Percentiles rank a stretch among this genome's conserved stretches.
phyloP scores from a whole-genome alignment of 1,139 yeast species.

The Zhuliangozyma blackwelliae region DNA sequence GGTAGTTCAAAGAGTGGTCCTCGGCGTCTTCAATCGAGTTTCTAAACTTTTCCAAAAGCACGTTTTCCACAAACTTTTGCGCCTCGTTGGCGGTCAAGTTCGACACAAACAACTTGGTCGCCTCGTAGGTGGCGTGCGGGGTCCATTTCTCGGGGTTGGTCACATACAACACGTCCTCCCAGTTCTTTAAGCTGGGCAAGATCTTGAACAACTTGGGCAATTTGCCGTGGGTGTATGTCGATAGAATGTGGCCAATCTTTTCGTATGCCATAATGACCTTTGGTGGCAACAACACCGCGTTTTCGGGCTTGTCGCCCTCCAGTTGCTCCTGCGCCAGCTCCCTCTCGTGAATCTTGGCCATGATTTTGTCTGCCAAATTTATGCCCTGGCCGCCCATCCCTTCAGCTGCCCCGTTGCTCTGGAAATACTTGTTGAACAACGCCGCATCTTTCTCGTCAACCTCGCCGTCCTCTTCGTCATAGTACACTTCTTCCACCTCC shows the following conservation, averaged over 20 bases:
- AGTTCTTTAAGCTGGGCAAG: constrained; percentile 83
- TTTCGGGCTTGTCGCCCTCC: constrained; percentile 24
- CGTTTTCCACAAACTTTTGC: constrained; percentile 72
- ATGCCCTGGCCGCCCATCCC: constrained; percentile 38
- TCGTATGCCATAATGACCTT: constrained; percentile 93
- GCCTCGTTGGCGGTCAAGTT: constrained; percentile 85
- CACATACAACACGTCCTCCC: constrained; percentile 93
- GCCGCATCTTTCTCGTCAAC: constrained; percentile 70
- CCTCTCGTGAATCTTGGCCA: constrained; percentile 82
- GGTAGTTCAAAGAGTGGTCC: constrained; percentile 73
- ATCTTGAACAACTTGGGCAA: constrained; percentile 93
- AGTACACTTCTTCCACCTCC: constrained; percentile 38
- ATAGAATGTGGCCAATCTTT: constrained; percentile 80
- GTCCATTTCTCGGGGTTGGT: constrained; percentile 94
- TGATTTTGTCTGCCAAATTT: constrained; percentile 85
- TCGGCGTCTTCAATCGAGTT: constrained; percentile 76
- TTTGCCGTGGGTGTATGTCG: constrained; percentile 94
- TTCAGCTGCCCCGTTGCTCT: constrained; percentile 20
- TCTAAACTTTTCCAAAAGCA: constrained; percentile 81
- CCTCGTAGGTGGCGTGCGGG: constrained; percentile 94
- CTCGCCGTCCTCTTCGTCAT: constrained; percentile 53
- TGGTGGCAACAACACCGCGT: constrained; percentile 80
- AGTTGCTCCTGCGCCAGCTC: constrained; percentile 34
- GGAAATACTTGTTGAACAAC: constrained; percentile 63
- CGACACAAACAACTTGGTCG: constrained; percentile 89